A percentile compares a stretch with the other conserved stretches of the same genome.
These are phyloP conservation scores for Arthrobotrys conoides DNA, from an alignment of 2,329 filamentous ascomycete genomes.

Conservation along the genomic window DNA sequence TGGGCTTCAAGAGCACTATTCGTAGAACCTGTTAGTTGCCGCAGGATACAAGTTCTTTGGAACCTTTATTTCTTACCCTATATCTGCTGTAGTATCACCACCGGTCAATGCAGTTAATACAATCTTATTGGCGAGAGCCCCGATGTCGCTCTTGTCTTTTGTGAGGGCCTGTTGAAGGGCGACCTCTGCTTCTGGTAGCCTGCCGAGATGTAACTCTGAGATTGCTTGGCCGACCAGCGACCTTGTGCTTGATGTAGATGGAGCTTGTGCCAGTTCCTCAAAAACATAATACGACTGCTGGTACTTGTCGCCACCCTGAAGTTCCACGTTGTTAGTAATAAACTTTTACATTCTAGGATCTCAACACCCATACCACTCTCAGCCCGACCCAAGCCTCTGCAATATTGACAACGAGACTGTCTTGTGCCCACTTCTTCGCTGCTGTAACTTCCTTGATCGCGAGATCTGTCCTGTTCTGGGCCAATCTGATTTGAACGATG, in stretches of 20 bases:
- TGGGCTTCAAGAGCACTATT: slow-evolving; percentile 72
- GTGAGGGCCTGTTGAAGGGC: slow-evolving; percentile 84
- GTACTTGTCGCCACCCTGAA: slow-evolving; percentile 91
- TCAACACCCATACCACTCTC: slow-evolving; percentile 75
- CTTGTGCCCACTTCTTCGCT: slow-evolving; percentile 93
- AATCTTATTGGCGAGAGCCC: slow-evolving; percentile 85
- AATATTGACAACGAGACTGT: slow-evolving; percentile 91
- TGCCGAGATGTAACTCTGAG: slow-evolving; percentile 89
- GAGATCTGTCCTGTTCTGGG: slow-evolving; percentile 91
- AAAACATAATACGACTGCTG: slow-evolving; percentile 98
- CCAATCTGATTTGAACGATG: slow-evolving; percentile 90
- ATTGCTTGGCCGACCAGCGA: slow-evolving; percentile 89
- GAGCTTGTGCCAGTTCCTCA: slow-evolving; percentile 91
- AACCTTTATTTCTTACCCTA: slow-evolving; percentile 71
- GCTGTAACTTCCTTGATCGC: slow-evolving; percentile 89
- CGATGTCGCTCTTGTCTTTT: slow-evolving; percentile 78
- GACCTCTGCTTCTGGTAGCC: slow-evolving; percentile 88
- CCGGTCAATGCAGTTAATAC: slow-evolving; percentile 84
- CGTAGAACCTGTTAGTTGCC: slow-evolving; percentile 1
- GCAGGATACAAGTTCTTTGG: background rate
- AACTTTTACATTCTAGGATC: background rate
- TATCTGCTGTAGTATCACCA: slow-evolving; percentile 76
- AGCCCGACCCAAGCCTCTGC: slow-evolving; percentile 96
- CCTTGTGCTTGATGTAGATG: slow-evolving; percentile 81
- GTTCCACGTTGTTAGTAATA: slow-evolving; percentile 63